Evolutionary conservation across 345 rosid genomes (phyloP).

Genomic region (Microcos paniculata): DNA sequence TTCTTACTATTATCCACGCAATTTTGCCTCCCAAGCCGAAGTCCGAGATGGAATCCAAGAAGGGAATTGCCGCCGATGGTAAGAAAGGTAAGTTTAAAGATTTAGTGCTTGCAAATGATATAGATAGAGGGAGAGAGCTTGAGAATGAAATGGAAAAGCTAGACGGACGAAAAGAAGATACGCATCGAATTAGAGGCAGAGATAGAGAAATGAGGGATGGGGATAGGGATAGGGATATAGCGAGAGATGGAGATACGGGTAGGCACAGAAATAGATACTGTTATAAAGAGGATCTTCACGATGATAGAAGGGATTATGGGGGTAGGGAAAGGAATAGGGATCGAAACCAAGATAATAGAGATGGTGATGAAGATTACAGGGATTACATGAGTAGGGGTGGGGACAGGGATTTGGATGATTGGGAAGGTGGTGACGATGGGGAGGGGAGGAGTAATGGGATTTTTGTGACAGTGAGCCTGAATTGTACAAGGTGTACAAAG

Average conservation of each 20-base stretch:
- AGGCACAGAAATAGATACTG: conserved; percentile 24
- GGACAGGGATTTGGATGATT: conserved; percentile 24
- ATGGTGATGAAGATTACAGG: conserved; percentile 20
- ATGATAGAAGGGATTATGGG: conserved; percentile 27
- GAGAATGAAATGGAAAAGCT: conserved; percentile 37
- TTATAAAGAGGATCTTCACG: conserved; percentile 20
- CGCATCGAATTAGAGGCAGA: conserved; percentile 16
- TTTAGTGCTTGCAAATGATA: conserved; percentile 60
- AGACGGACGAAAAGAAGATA: conserved; percentile 20
- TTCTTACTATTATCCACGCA: conserved; percentile 75
- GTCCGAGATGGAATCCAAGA: conserved; percentile 34
- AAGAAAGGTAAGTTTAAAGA: conserved; percentile 56
- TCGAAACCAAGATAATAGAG: conserved; percentile 21
- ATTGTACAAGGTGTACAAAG: conserved; percentile 71
- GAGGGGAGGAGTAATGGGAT: conserved; percentile 17
- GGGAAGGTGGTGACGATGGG: conserved; percentile 25
- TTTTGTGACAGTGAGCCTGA: conserved; percentile 53
- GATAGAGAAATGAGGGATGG: conserved; percentile 19
- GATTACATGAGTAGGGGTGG: conserved; percentile 27
- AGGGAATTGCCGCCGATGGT: conserved; percentile 34
- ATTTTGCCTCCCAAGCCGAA: conserved; percentile 65
- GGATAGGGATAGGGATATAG: conserved; percentile 18
- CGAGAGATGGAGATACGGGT: conserved; percentile 26
- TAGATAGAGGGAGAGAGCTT: conserved; percentile 70
- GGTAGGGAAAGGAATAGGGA: conserved; percentile 25